Percentiles rank a stretch among this genome's conserved stretches.
These are phyloP conservation scores for Cyclospora cayetanensis DNA, from an alignment of 169 alveolate species.

Conservation along the genomic window DNA sequence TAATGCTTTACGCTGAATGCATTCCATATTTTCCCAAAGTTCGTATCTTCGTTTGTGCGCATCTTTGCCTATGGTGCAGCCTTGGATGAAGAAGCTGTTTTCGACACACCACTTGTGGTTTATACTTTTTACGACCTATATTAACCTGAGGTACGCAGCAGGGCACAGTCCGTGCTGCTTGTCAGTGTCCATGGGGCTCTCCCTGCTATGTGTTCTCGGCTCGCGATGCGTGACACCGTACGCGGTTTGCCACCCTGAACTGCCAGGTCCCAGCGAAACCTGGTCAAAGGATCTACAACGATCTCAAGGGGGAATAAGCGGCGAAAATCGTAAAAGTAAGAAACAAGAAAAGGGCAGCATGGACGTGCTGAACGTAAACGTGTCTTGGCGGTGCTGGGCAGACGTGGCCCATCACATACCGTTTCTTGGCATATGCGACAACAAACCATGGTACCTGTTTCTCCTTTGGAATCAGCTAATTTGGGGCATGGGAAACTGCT, in stretches of 20 bases:
- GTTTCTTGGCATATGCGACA: background rate
- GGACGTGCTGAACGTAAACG: slow-evolving; percentile 51
- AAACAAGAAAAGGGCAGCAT: background rate
- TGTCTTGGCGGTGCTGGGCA: slow-evolving; percentile 42
- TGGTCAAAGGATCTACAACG: no score
- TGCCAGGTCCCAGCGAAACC: background rate
- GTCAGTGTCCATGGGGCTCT: background rate
- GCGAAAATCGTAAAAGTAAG: background rate
- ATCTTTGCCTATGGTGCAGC: slow-evolving; percentile 37
- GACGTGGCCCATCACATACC: slow-evolving; percentile 50
- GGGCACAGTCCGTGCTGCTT: slow-evolving; percentile 53
- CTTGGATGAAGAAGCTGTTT: slow-evolving; percentile 40
- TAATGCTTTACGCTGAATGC: background rate
- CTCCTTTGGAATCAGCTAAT: slow-evolving; percentile 45
- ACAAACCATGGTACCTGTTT: slow-evolving; percentile 27
- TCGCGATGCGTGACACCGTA: slow-evolving; percentile 52
- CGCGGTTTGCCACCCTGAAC: slow-evolving; percentile 40
- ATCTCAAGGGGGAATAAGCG: background rate
- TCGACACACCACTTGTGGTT: slow-evolving; percentile 45
- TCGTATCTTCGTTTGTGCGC: background rate
- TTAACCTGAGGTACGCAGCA: slow-evolving; percentile 23
- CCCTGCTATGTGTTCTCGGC: slow-evolving; percentile 28
- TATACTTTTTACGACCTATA: background rate
- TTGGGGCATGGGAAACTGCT: slow-evolving; percentile 15
- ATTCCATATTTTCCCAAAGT: background rate